phyloP scores from a whole-genome alignment of 306 rosid genomes.

The Sophora flavescens region DNA sequence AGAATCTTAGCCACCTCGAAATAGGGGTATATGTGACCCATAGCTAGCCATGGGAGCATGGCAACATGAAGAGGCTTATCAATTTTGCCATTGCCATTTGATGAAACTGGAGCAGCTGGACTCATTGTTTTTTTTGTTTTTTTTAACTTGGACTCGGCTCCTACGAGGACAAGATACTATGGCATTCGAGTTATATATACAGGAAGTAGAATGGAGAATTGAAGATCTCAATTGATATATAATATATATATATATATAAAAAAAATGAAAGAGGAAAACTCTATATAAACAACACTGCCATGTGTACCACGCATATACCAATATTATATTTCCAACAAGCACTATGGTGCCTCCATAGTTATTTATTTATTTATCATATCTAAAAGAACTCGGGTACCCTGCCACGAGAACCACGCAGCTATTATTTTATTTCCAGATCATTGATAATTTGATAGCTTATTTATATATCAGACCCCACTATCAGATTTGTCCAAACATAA shows the following conservation, averaged over 20 bases:
- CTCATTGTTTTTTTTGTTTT: neutral
- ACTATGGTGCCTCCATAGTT: too few relatives aligned
- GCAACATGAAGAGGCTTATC: constrained; percentile 59
- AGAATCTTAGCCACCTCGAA: constrained; percentile 64
- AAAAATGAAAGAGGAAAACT: too few relatives aligned
- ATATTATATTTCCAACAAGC: too few relatives aligned
- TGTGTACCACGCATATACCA: neutral
- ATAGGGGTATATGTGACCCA: constrained; percentile 64
- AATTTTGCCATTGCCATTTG: neutral
- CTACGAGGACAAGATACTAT: neutral
- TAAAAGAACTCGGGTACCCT: too few relatives aligned
- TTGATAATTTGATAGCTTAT: too few relatives aligned
- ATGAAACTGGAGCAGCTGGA: neutral
- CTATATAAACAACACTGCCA: neutral
- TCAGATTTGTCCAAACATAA: too few relatives aligned
- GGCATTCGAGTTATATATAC: neutral
- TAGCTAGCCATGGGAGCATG: constrained; percentile 72
- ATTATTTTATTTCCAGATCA: neutral
- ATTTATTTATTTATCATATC: too few relatives aligned
- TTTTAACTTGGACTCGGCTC: too few relatives aligned
- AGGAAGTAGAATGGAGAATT: neutral
- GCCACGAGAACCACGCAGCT: constrained; percentile 28
- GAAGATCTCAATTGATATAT: neutral
- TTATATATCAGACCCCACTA: too few relatives aligned
- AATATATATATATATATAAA: too few relatives aligned